Evolutionary conservation across 2,329 filamentous ascomycete genomes (phyloP).

Genomic region (Monosporascus sp.): DNA sequence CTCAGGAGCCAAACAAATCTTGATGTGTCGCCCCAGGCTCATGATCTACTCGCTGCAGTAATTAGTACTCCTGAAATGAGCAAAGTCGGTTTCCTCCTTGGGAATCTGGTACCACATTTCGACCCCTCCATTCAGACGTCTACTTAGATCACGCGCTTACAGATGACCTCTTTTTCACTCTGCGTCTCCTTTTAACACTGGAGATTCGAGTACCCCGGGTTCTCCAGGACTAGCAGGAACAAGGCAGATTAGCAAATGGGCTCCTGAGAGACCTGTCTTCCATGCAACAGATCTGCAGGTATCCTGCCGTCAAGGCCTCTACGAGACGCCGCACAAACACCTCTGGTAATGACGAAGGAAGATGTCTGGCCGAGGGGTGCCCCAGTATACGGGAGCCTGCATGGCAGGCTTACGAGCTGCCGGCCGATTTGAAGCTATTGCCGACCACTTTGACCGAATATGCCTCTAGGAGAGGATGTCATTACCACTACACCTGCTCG

Average conservation of each 20-base stretch:
- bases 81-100: conserved; percentile 8
- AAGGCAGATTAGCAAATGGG: neutral
- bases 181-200: conserved; percentile 1
- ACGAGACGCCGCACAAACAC: conserved; percentile 42
- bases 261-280: conserved; percentile 29
- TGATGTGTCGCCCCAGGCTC: conserved; percentile 10
- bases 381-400: conserved; percentile 35
- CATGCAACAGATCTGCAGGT: conserved; percentile 42
- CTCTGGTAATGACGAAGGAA: conserved; percentile 35
- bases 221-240: neutral
- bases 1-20: conserved; percentile 18
- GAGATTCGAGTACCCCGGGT: conserved; percentile 1
- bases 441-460: conserved; percentile 27
- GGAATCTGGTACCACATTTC: conserved; percentile 17
- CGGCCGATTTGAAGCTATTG: conserved; percentile 26
- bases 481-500: conserved; percentile 15
- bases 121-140: conserved; percentile 1
- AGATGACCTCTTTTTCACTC: conserved; percentile 1
- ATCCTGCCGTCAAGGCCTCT: conserved; percentile 41
- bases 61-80: conserved; percentile 16
- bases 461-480: conserved; percentile 16
- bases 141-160: neutral
- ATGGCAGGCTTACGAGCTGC: conserved; percentile 29
- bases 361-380: conserved; percentile 29
- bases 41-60: conserved; percentile 15